Evolutionary conservation across 2,329 filamentous ascomycete genomes (phyloP).

Genomic region (Botrytis deweyae): DNA sequence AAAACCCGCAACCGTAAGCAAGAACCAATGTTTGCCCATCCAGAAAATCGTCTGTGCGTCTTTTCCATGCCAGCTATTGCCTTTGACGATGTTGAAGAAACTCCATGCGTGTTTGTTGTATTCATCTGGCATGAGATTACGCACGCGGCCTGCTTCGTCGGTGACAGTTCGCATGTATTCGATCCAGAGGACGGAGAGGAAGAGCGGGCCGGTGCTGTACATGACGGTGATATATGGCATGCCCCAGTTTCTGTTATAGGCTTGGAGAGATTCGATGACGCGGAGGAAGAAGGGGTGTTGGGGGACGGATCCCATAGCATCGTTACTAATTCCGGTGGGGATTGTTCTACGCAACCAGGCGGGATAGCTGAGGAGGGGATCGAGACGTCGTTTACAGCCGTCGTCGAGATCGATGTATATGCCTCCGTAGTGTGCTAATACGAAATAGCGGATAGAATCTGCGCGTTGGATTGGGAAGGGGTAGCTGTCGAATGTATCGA

Average conservation of each 20-base stretch:
- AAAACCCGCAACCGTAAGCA: slow-evolving; percentile 41
- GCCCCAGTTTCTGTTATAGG: slow-evolving; percentile 66
- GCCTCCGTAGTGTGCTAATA: slow-evolving; percentile 73
- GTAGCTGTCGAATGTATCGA: slow-evolving; percentile 72
- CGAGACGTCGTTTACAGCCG: slow-evolving; percentile 43
- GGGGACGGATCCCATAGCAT: slow-evolving; percentile 72
- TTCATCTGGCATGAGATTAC: slow-evolving; percentile 68
- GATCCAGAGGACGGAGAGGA: slow-evolving; percentile 73
- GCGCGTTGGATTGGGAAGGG: slow-evolving; percentile 73
- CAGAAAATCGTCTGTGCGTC: slow-evolving; percentile 51
- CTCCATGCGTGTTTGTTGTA: slow-evolving; percentile 68
- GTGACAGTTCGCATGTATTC: slow-evolving; percentile 61
- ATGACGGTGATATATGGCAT: slow-evolving; percentile 72
- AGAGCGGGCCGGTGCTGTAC: slow-evolving; percentile 74
- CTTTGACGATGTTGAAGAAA: slow-evolving; percentile 59
- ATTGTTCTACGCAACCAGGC: slow-evolving; percentile 70
- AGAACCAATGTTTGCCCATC: slow-evolving; percentile 46
- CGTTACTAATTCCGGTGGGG: slow-evolving; percentile 78
- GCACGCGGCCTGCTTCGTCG: slow-evolving; percentile 53
- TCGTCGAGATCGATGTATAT: slow-evolving; percentile 77
- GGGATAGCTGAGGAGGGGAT: slow-evolving; percentile 66
- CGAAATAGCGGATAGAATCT: slow-evolving; percentile 77
- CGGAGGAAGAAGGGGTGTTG: slow-evolving; percentile 73
- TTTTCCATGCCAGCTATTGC: slow-evolving; percentile 48
- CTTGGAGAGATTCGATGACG: slow-evolving; percentile 65